Conservation (phyloP, 106 monocot species). For the Acorus gramineus region DNA sequence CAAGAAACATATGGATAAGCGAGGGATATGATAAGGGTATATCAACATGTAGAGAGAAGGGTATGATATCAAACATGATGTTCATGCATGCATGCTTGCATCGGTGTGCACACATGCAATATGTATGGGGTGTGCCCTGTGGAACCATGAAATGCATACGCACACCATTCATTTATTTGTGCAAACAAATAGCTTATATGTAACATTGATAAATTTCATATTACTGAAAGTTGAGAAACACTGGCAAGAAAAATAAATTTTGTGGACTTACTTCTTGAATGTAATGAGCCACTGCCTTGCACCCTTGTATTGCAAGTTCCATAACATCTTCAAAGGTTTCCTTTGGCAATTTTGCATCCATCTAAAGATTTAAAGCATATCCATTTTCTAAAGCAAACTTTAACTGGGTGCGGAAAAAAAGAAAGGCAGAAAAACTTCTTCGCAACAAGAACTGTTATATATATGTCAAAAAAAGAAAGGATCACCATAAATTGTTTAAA, state of each 20-base stretch:
- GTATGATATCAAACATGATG: too few relatives aligned
- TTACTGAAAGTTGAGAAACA: background rate
- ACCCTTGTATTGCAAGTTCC: constrained; percentile 94
- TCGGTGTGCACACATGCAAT: too few relatives aligned
- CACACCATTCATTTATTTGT: background rate
- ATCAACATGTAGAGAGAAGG: too few relatives aligned
- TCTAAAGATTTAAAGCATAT: constrained; percentile 13
- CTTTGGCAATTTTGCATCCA: constrained; percentile 62
- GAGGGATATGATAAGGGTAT: too few relatives aligned
- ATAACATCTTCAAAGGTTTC: constrained; percentile 87
- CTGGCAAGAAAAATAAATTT: background rate
- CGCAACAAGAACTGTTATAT: too few relatives aligned
- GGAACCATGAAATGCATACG: too few relatives aligned
- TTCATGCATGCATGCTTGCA: too few relatives aligned
- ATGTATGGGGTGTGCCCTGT: too few relatives aligned
- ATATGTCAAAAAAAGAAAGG: background rate
- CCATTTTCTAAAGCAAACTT: too few relatives aligned
- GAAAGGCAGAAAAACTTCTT: background rate
- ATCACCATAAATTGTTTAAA: background rate
- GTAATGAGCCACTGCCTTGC: constrained; percentile 82
- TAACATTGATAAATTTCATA: background rate
- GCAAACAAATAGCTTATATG: background rate
- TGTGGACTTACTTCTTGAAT: constrained; percentile 37
- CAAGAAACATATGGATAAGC: too few relatives aligned
- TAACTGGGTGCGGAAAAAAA: background rate